These are phyloP conservation scores for Penicillium sp. DNA, from an alignment of 2,329 filamentous ascomycete species.

Conservation along the genomic window DNA sequence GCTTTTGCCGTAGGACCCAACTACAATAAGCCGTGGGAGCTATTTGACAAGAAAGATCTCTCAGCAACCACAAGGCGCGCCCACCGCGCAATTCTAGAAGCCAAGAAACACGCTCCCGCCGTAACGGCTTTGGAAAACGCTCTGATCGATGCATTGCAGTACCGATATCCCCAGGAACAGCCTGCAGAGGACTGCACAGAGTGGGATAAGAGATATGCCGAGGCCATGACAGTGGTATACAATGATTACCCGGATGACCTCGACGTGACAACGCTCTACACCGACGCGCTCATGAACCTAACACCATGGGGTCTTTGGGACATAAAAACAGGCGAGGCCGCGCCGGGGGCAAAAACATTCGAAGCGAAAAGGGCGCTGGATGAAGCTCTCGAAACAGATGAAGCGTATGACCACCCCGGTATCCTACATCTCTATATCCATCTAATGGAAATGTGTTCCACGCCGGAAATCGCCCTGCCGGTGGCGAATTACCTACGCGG, in stretches of 20 bases:
- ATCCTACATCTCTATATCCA: slow-evolving; percentile 75
- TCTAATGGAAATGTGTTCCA: slow-evolving; percentile 72
- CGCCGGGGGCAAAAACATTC: slow-evolving; percentile 54
- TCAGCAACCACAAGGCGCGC: slow-evolving; percentile 37
- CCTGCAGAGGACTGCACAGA: slow-evolving; percentile 50
- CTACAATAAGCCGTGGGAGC: slow-evolving; percentile 74
- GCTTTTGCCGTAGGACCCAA: slow-evolving; percentile 71
- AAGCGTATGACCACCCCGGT: slow-evolving; percentile 61
- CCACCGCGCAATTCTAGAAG: slow-evolving; percentile 46
- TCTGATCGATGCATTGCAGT: slow-evolving; percentile 61
- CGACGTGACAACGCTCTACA: slow-evolving; percentile 63
- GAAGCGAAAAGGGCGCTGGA: slow-evolving; percentile 62
- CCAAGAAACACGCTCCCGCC: slow-evolving; percentile 39
- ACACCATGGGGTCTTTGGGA: slow-evolving; percentile 67
- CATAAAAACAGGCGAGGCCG: slow-evolving; percentile 57
- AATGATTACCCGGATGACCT: slow-evolving; percentile 54
- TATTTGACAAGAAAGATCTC: slow-evolving; percentile 65
- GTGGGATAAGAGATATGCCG: slow-evolving; percentile 62
- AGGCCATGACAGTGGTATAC: slow-evolving; percentile 60
- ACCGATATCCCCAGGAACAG: slow-evolving; percentile 58
- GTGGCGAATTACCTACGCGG: slow-evolving; percentile 62
- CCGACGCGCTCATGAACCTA: slow-evolving; percentile 65
- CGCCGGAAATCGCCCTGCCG: slow-evolving; percentile 61
- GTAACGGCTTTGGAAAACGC: slow-evolving; percentile 57
- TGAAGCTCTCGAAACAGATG: slow-evolving; percentile 51